phyloP scores from a whole-genome alignment of 176 grass and related monocot genomes.

The Oryza rufipogon region DNA sequence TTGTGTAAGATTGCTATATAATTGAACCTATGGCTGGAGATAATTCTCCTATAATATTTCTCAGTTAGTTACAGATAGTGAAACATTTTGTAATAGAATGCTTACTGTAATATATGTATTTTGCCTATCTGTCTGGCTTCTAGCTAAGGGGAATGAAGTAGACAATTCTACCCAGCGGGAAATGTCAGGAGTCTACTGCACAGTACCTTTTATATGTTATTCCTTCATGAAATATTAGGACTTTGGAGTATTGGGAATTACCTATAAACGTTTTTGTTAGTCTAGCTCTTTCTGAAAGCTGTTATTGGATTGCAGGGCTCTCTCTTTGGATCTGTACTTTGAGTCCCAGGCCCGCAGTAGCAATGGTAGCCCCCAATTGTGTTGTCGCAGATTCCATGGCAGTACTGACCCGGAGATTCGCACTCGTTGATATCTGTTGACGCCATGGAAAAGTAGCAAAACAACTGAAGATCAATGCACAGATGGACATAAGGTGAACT shows the following conservation, averaged over 20 bases:
- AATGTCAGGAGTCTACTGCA: background rate
- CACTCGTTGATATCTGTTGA: constrained; percentile 43
- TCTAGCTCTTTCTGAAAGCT: constrained; percentile 36
- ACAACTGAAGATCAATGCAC: constrained; percentile 9
- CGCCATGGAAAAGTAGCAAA: constrained; percentile 14
- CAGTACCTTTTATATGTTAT: background rate
- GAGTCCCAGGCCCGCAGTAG: constrained; percentile 18
- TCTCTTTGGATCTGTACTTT: constrained; percentile 25
- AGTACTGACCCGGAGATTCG: background rate
- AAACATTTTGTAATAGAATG: background rate
- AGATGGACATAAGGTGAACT: constrained; percentile 6
- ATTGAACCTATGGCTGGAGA: background rate
- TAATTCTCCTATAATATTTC: background rate
- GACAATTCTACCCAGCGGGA: background rate
- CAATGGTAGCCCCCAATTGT: constrained; percentile 27
- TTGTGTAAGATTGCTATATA: no score
- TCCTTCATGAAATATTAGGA: background rate
- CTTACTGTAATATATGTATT: background rate
- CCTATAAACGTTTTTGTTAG: constrained; percentile 54
- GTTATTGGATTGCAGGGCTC: constrained; percentile 17
- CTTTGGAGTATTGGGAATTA: constrained; percentile 31
- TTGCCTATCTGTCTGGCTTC: background rate
- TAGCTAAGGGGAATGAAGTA: background rate
- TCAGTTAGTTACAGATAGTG: background rate
- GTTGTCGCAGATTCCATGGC: constrained; percentile 34